Evolutionary conservation across 805 yeast genomes (phyloP).

Genomic region (Candida broadrunensis): DNA sequence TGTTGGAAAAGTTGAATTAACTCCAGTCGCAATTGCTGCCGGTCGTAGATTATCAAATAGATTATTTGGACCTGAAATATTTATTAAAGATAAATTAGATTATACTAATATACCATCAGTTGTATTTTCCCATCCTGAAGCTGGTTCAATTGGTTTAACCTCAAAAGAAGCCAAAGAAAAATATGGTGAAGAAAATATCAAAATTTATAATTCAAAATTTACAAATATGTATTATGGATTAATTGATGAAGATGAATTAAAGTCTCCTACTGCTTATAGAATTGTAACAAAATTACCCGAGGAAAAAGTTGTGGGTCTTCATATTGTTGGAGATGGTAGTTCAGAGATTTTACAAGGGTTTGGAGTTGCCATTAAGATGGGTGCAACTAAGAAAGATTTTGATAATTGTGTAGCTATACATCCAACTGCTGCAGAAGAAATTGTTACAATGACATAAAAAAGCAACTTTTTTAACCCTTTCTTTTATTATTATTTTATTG

Average conservation of each 20-base stretch:
- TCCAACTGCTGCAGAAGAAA: conserved; percentile 97
- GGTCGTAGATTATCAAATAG: conserved; percentile 94
- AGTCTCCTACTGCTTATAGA: conserved; percentile 86
- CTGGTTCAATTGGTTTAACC: conserved; percentile 87
- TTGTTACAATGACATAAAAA: conserved; percentile 75
- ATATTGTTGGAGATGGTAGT: conserved; percentile 85
- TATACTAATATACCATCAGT: conserved; percentile 87
- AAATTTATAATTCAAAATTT: conserved; percentile 78
- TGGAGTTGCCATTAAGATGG: conserved; percentile 98
- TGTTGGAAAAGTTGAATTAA: conserved; percentile 86
- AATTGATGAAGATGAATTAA: conserved; percentile 57
- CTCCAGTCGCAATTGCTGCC: conserved; percentile 98
- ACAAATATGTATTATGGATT: conserved; percentile 93
- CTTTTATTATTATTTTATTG: too few species aligned
- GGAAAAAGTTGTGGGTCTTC: conserved; percentile 94
- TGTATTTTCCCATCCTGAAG: conserved; percentile 98
- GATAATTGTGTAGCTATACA: conserved; percentile 97
- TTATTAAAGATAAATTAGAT: conserved; percentile 76
- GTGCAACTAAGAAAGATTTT: conserved; percentile 95
- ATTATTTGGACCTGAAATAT: conserved; percentile 76
- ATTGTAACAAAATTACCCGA: conserved; percentile 72
- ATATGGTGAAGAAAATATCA: conserved; percentile 78
- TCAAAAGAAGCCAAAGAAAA: conserved; percentile 74
- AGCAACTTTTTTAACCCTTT: too few species aligned
- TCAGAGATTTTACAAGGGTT: conserved; percentile 97